Conservation (phyloP, 2,329 filamentous ascomycete species). For the Penicillium sp. region DNA sequence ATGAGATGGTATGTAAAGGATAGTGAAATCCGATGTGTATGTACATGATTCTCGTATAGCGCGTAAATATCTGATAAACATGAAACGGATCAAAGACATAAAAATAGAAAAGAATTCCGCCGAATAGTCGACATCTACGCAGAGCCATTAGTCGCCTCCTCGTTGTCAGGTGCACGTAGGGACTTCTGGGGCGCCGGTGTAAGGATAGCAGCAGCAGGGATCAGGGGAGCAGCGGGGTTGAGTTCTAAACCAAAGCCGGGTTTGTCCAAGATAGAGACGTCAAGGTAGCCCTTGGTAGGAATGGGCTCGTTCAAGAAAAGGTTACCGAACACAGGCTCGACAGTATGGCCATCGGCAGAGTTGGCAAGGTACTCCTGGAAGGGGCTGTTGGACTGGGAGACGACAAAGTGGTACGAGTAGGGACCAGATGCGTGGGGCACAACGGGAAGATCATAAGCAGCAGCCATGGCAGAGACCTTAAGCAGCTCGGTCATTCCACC, state of each 20-base stretch:
- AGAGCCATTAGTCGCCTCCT: slow-evolving; percentile 25
- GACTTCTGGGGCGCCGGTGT: slow-evolving; percentile 60
- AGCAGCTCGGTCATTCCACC: slow-evolving; percentile 89
- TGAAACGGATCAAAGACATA: slow-evolving; percentile 5
- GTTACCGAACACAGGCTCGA: slow-evolving; percentile 88
- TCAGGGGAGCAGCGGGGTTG: slow-evolving; percentile 76
- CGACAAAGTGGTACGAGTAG: slow-evolving; percentile 94
- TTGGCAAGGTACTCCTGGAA: slow-evolving; percentile 97
- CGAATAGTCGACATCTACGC: slow-evolving; percentile 4
- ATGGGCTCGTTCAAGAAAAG: slow-evolving; percentile 90
- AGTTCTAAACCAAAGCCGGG: slow-evolving; percentile 88
- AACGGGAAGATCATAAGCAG: slow-evolving; percentile 90
- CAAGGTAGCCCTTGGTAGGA: slow-evolving; percentile 76
- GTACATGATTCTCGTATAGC: slow-evolving; percentile 19
- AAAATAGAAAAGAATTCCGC: slow-evolving; percentile 4
- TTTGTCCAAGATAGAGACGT: slow-evolving; percentile 76
- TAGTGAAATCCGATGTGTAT: slow-evolving; percentile 7
- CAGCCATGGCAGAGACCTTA: slow-evolving; percentile 82
- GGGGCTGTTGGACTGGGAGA: slow-evolving; percentile 87
- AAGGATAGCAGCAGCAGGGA: slow-evolving; percentile 72
- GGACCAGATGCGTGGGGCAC: slow-evolving; percentile 93
- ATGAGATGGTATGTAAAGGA: not conserved
- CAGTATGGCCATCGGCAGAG: slow-evolving; percentile 84
- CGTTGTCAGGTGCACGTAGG: slow-evolving; percentile 39
- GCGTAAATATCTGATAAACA: slow-evolving; percentile 5